These are phyloP conservation scores for Setomelanomma holmii DNA, from an alignment of 2,329 filamentous ascomycete species.

Conservation along the genomic window DNA sequence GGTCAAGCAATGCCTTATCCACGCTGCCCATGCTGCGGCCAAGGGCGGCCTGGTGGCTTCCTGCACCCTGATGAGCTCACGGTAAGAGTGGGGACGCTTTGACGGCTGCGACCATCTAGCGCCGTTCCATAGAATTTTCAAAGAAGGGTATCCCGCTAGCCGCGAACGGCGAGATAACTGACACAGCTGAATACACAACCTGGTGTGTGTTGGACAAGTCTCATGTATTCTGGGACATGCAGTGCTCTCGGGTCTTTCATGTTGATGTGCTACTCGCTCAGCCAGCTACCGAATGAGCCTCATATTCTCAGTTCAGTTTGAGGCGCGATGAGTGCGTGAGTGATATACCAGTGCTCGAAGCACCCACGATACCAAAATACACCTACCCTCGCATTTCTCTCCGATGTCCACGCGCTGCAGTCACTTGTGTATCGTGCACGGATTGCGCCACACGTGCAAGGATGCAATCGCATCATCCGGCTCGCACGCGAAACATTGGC, in stretches of 20 bases:
- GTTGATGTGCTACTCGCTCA: too few species aligned
- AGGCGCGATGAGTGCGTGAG: too few species aligned
- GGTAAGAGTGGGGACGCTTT: constrained; percentile 13
- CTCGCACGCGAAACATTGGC: constrained; percentile 4
- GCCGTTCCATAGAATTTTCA: background rate
- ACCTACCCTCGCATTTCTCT: too few species aligned
- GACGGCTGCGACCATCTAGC: constrained; percentile 15
- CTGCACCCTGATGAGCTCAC: constrained; percentile 23
- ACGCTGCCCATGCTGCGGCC: constrained; percentile 16
- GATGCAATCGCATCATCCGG: background rate
- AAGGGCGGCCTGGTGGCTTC: constrained; percentile 26
- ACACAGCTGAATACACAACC: constrained; percentile 6
- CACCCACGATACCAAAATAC: too few species aligned
- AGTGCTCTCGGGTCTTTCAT: too few species aligned
- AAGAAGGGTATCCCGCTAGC: constrained; percentile 33
- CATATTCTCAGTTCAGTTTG: too few species aligned
- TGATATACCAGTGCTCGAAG: too few species aligned
- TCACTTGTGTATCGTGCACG: constrained; percentile 1
- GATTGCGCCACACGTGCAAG: constrained; percentile 6
- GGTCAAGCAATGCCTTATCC: constrained; percentile 14
- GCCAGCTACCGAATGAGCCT: too few species aligned
- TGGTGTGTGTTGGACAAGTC: too few species aligned
- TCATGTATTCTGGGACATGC: too few species aligned
- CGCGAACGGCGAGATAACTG: constrained; percentile 25
- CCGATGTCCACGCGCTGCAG: too few species aligned